Percentiles rank a stretch among this genome's conserved stretches.
Evolutionary conservation across 805 yeast species (phyloP).

Genomic region (Saitoella complicata): DNA sequence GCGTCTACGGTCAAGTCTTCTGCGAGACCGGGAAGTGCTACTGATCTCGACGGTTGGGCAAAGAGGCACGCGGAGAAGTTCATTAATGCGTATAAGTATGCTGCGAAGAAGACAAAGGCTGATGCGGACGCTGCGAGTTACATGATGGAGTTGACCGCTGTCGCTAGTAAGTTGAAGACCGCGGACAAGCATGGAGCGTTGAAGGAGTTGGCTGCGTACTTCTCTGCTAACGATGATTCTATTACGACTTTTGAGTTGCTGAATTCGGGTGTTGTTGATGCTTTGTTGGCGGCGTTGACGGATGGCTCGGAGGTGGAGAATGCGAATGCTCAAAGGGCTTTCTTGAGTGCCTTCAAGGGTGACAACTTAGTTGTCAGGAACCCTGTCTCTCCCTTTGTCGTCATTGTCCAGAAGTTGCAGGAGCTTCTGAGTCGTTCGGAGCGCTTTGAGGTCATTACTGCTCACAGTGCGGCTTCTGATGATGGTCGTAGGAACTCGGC

Average conservation of each 20-base stretch:
- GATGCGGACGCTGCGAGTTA: constrained; percentile 15
- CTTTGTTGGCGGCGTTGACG: constrained; percentile 21
- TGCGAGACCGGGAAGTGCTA: neutral
- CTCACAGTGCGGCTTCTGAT: constrained; percentile 21
- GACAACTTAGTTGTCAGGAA: constrained; percentile 20
- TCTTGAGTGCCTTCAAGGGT: constrained; percentile 22
- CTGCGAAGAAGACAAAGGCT: constrained; percentile 2
- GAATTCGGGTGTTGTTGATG: constrained; percentile 45
- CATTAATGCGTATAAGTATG: constrained; percentile 5
- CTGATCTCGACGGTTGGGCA: neutral
- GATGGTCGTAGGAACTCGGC: too few relatives aligned
- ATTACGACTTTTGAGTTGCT: constrained; percentile 64
- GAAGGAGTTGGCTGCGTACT: constrained; percentile 22
- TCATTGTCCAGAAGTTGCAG: constrained; percentile 44
- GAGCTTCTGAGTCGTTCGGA: constrained; percentile 62
- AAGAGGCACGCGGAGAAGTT: neutral
- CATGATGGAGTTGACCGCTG: constrained; percentile 14
- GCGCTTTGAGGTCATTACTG: constrained; percentile 44
- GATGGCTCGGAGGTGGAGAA: constrained; percentile 1
- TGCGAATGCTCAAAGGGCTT: constrained; percentile 21
- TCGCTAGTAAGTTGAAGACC: constrained; percentile 15
- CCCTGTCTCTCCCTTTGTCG: constrained; percentile 22
- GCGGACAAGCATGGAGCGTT: constrained; percentile 20
- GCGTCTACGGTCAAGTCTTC: too few relatives aligned
- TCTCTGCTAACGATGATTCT: constrained; percentile 7